Base-by-base conservation (phyloP, 2,329 filamentous ascomycete genomes). In the Colletotrichum tanaceti region DNA sequence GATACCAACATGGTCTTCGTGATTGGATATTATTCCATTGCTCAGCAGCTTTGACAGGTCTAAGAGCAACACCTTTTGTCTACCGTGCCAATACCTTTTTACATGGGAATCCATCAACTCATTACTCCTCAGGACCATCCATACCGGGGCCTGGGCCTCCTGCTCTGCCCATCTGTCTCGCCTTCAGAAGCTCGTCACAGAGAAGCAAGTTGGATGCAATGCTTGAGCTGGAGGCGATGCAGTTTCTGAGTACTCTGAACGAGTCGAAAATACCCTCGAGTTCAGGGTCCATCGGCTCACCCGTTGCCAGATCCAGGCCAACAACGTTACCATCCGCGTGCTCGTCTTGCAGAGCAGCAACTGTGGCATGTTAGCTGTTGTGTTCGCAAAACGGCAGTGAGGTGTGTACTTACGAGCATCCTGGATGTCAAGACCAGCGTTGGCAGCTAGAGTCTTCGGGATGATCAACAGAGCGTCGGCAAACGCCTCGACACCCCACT, bases 181-280 rank as follows among this genome's bases (percentile, higher is more conserved):
- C 96, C 87, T 99, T 99, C 75, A 99, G 85, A 84, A 99, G 87
- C 86, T 99, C 96, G 77, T 99, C 96, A 77, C 96, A 99, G 58
- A 99, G 87, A 73, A 99, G 84, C 72, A 99, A 85, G 83, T 99
- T 99, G 11, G 93, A 95, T 6, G 96, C 95, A 76, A 99, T 99
- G 71, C 96, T 93, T 32, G 95, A 92, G 79, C 94, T 96, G 41
- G 94, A 98, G 3, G 96, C 94, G 71, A 99, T 90, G 79, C 91
- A 94, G 84, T 98, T 98, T 73, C 96, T 89, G 75, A 99, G 81
- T 43, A 99, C 96, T 67, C 96, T 89, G 89, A 97, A 99, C 16
- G 94, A 98, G 79, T 99, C 96, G 79, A 93, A 99, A 10, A 99
- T 91, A 74, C 96, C 96, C 78, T 93, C 92, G 73, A 97, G 89